Percentiles rank a stretch among this genome's conserved stretches.
Evolutionary conservation across 306 rosid genomes (phyloP).

Genomic region (Trifolium dubium): DNA sequence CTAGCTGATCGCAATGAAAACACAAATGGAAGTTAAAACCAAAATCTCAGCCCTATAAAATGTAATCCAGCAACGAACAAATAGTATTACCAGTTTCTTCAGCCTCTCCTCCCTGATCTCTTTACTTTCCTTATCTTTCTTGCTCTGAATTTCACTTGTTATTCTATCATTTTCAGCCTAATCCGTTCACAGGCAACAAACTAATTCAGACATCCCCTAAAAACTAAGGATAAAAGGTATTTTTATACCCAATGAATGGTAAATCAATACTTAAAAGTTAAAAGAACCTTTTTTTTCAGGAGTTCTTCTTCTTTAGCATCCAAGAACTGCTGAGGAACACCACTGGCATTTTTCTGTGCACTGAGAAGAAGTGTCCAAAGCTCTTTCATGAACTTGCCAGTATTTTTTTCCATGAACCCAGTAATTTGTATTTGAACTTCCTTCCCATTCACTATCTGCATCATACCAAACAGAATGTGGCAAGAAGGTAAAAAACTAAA

Average conservation of each 20-base stretch:
- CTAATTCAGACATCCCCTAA: slow-evolving; percentile 12
- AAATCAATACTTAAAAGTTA: slow-evolving; percentile 3
- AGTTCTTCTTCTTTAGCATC: slow-evolving; percentile 96
- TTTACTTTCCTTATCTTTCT: slow-evolving; percentile 78
- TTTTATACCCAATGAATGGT: slow-evolving; percentile 22
- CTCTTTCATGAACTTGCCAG: slow-evolving; percentile 96
- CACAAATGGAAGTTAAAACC: slow-evolving; percentile 85
- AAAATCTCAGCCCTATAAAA: slow-evolving; percentile 60
- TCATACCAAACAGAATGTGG: slow-evolving; percentile 19
- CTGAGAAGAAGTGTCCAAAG: slow-evolving; percentile 92
- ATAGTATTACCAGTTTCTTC: slow-evolving; percentile 81
- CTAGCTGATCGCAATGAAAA: slow-evolving; percentile 96
- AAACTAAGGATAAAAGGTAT: slow-evolving; percentile 2
- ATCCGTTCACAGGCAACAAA: slow-evolving; percentile 40
- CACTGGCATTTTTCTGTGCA: slow-evolving; percentile 89
- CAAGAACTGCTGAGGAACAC: slow-evolving; percentile 97
- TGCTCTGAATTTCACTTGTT: slow-evolving; percentile 82
- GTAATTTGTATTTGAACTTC: slow-evolving; percentile 86
- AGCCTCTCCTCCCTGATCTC: slow-evolving; percentile 71
- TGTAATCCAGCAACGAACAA: slow-evolving; percentile 71
- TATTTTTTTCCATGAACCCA: slow-evolving; percentile 97
- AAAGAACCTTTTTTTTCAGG: slow-evolving; percentile 73
- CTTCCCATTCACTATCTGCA: slow-evolving; percentile 51
- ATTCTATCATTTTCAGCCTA: slow-evolving; percentile 87
- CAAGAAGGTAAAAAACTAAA: neutral